Conservation (phyloP, 73 alveolate genomes). For the Paramecium bursaria region DNA sequence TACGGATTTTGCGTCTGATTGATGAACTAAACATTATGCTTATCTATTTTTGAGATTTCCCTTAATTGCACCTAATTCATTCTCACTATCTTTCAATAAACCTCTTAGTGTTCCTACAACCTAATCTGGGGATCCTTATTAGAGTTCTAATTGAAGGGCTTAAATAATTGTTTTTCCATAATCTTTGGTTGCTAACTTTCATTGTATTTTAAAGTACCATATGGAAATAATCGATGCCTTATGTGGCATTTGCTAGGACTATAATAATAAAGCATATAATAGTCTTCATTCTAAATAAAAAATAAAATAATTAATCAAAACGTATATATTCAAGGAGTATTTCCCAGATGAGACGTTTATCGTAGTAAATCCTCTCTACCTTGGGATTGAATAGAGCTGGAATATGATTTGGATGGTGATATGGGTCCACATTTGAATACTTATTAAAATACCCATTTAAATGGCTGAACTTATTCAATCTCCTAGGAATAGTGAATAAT, state of each 20-base stretch:
- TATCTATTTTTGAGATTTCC: slow-evolving; percentile 26
- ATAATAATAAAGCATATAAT: not conserved
- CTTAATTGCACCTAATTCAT: slow-evolving; percentile 35
- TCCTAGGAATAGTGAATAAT: not conserved
- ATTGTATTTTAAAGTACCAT: not conserved
- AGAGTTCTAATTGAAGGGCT: slow-evolving; percentile 22
- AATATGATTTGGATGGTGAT: not conserved
- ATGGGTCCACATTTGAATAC: not conserved
- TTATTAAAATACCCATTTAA: slow-evolving; percentile 53
- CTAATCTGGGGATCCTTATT: slow-evolving; percentile 6
- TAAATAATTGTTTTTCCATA: slow-evolving; percentile 36
- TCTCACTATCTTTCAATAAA: not conserved
- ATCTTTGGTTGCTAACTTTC: slow-evolving; percentile 25
- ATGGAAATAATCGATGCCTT: slow-evolving; percentile 13
- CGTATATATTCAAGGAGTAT: slow-evolving; percentile 17
- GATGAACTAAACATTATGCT: not conserved
- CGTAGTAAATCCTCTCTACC: slow-evolving; percentile 1
- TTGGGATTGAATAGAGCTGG: slow-evolving; percentile 7
- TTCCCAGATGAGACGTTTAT: not conserved
- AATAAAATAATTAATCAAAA: not conserved
- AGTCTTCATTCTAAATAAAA: slow-evolving; percentile 47
- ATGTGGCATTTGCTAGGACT: slow-evolving; percentile 23
- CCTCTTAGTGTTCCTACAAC: slow-evolving; percentile 7
- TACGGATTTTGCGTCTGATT: slow-evolving; percentile 6
- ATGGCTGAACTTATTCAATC: not conserved